Evolutionary conservation across 768 basidiomycete genomes (phyloP).

Genomic region (Leccinum uliginosum): DNA sequence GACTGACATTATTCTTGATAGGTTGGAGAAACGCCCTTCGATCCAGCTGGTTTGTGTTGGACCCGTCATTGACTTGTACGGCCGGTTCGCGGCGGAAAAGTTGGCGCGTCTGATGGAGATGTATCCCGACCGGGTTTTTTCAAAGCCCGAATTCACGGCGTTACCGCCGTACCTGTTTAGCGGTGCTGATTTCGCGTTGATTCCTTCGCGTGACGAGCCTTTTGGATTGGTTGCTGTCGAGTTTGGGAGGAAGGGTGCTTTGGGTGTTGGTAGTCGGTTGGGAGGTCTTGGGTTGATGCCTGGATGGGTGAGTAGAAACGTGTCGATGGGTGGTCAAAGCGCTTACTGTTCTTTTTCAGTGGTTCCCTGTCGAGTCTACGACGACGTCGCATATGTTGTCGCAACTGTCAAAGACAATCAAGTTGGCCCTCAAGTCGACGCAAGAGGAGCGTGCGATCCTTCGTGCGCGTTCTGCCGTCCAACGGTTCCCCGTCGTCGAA

Average conservation of each 20-base stretch:
- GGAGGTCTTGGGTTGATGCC: constrained; percentile 97
- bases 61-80: constrained; percentile 93
- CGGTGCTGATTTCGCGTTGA: constrained; percentile 92
- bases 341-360: constrained; percentile 41
- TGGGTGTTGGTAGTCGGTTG: constrained; percentile 90
- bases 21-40: constrained; percentile 78
- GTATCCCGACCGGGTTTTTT: constrained; percentile 89
- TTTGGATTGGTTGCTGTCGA: constrained; percentile 96
- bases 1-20: constrained; percentile 23
- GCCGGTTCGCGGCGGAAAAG: constrained; percentile 94
- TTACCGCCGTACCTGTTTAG: constrained; percentile 91
- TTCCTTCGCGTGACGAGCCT: constrained; percentile 94
- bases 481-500: constrained; percentile 96
- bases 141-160: constrained; percentile 96
- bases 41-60: constrained; percentile 89
- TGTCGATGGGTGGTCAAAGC: not conserved
- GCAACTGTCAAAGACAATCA: constrained; percentile 91
- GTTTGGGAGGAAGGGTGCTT: constrained; percentile 93
- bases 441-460: constrained; percentile 90
- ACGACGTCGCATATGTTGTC: constrained; percentile 94
- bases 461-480: constrained; percentile 88
- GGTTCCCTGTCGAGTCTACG: constrained; percentile 95
- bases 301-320: constrained; percentile 72
- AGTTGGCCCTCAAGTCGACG: constrained; percentile 86
- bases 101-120: constrained; percentile 90